Percentiles rank a stretch among this genome's conserved stretches.
Evolutionary conservation across 2,329 filamentous ascomycete species (phyloP).

Genomic region (Aspergillus chevalieri): DNA sequence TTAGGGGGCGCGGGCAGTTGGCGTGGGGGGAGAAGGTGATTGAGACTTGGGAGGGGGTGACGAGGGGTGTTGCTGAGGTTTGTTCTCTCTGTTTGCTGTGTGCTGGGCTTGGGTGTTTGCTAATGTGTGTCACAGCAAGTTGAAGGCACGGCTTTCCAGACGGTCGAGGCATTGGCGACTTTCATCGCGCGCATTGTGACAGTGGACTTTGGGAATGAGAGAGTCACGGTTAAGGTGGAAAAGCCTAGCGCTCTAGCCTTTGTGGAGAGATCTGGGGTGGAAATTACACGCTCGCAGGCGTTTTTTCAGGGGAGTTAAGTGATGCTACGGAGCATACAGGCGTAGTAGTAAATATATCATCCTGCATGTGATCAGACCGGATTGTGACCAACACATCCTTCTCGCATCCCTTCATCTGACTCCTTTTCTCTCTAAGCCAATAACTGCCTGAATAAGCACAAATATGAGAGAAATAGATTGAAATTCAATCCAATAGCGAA

Average conservation of each 20-base stretch:
- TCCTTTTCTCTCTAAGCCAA: too few species aligned
- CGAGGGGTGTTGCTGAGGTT: slow-evolving; percentile 35
- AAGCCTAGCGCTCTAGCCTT: slow-evolving; percentile 48
- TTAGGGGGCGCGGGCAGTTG: slow-evolving; percentile 27
- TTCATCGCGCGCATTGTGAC: slow-evolving; percentile 43
- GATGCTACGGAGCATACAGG: too few species aligned
- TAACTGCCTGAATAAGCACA: too few species aligned
- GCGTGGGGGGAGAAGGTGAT: slow-evolving; percentile 28
- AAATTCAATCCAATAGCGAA: not conserved
- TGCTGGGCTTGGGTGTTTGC: slow-evolving; percentile 3
- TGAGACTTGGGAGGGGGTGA: slow-evolving; percentile 35
- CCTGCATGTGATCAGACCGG: too few species aligned
- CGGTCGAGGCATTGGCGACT: slow-evolving; percentile 47
- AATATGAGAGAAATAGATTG: not conserved
- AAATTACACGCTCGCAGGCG: slow-evolving; percentile 41
- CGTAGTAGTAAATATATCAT: too few species aligned
- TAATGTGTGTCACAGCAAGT: slow-evolving; percentile 31
- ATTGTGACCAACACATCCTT: too few species aligned
- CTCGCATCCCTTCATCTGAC: too few species aligned
- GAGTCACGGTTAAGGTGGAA: slow-evolving; percentile 44
- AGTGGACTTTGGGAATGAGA: slow-evolving; percentile 39
- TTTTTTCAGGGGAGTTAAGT: slow-evolving; percentile 31
- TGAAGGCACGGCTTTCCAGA: slow-evolving; percentile 44
- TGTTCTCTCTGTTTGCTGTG: slow-evolving; percentile 6
- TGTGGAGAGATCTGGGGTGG: slow-evolving; percentile 44